These are phyloP conservation scores for Raddia distichophylla DNA, from an alignment of 176 grass and related monocot genomes.

Conservation along the genomic window DNA sequence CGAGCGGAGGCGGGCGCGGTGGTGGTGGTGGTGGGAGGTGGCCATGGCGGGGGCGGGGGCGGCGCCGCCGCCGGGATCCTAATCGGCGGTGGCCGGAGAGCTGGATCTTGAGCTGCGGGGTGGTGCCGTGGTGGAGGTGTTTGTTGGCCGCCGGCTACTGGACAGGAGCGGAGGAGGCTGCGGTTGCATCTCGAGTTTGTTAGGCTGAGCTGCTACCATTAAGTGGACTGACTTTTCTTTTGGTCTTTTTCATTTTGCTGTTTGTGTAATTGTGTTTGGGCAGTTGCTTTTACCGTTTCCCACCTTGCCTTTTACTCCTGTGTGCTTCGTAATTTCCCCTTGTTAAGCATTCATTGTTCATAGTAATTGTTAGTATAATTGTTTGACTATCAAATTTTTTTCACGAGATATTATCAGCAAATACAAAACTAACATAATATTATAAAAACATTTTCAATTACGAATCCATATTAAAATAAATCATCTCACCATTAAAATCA, in stretches of 20 bases:
- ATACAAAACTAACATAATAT: too few species aligned
- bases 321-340: not conserved
- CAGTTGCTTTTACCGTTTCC: not conserved
- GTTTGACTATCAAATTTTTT: too few species aligned
- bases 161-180: not conserved
- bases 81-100: conserved; percentile 4
- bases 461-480: too few species aligned
- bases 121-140: conserved; percentile 20
- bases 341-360: too few species aligned
- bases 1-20: conserved; percentile 46
- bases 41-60: conserved; percentile 15
- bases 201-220: conserved; percentile 1
- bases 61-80: conserved; percentile 26
- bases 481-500: too few species aligned
- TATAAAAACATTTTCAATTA: too few species aligned
- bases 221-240: conserved; percentile 19
- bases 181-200: conserved; percentile 1
- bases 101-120: conserved; percentile 41
- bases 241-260: not conserved
- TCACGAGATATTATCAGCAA: too few species aligned
- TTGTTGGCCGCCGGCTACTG: conserved; percentile 28
- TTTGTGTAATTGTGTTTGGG: not conserved
- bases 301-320: too few species aligned
- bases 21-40: not conserved
- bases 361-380: too few species aligned